These are phyloP conservation scores for Fomitopsis betulina DNA, from an alignment of 1,284 basidiomycete genomes.

Conservation along the genomic window DNA sequence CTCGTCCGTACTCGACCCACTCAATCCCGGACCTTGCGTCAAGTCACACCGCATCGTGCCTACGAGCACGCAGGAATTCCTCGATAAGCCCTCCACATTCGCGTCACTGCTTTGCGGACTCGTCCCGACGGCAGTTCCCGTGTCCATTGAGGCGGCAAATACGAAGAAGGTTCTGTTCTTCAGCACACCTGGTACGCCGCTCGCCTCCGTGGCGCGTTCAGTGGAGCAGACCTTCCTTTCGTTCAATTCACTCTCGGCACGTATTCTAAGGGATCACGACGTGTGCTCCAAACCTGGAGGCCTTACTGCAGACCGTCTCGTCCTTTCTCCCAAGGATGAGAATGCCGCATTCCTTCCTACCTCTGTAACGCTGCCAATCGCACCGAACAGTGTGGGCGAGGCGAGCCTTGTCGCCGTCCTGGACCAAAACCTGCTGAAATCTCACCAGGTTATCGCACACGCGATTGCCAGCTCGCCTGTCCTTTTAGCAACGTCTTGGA, in stretches of 20 bases:
- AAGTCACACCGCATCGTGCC: constrained; percentile 58
- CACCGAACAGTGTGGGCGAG: constrained; percentile 38
- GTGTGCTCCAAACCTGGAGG: constrained; percentile 68
- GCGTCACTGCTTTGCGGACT: constrained; percentile 36
- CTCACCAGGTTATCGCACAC: constrained; percentile 57
- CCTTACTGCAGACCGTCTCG: constrained; percentile 54
- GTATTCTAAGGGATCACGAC: constrained; percentile 62
- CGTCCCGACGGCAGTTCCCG: constrained; percentile 13
- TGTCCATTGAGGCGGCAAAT: constrained; percentile 23
- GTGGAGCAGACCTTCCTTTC: constrained; percentile 54
- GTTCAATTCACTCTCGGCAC: constrained; percentile 40
- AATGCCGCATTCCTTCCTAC: constrained; percentile 37
- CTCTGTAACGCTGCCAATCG: constrained; percentile 46
- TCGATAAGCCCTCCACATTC: constrained; percentile 43
- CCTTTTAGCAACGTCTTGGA: constrained; percentile 61
- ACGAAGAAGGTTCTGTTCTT: constrained; percentile 62
- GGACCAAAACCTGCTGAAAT: constrained; percentile 62
- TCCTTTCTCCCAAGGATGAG: constrained; percentile 47
- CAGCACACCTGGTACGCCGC: constrained; percentile 48
- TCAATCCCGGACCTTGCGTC: constrained; percentile 38
- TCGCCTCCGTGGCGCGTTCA: constrained; percentile 49
- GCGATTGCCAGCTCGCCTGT: constrained; percentile 55
- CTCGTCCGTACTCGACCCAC: constrained; percentile 46
- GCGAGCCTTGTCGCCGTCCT: constrained; percentile 70
- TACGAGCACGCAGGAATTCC: constrained; percentile 46